These are phyloP conservation scores for Gonium pectorale DNA, from an alignment of 139 green algal genomes.

Conservation along the genomic window DNA sequence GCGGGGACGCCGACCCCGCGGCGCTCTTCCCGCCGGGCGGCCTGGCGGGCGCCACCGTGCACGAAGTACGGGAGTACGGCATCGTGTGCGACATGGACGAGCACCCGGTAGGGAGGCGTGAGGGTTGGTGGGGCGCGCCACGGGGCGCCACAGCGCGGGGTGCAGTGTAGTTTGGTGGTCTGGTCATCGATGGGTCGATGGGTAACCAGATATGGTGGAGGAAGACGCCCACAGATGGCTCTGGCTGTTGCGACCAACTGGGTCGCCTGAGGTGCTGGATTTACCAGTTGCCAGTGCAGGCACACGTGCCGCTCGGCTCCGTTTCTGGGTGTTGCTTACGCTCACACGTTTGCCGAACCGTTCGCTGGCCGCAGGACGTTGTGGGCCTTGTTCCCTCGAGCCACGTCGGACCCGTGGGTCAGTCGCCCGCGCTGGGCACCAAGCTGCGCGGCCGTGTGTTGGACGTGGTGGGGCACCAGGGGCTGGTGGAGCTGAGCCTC, in stretches of 20 bases:
- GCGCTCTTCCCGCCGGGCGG: slow-evolving; percentile 18
- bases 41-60: slow-evolving; percentile 31
- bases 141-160: background rate
- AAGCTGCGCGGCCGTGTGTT: slow-evolving; percentile 64
- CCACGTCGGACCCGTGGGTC: background rate
- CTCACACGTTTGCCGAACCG: too few relatives aligned
- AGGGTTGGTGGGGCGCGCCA: background rate
- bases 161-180: slow-evolving; percentile 33
- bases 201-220: too few relatives aligned
- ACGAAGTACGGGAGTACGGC: slow-evolving; percentile 81
- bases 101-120: slow-evolving; percentile 61
- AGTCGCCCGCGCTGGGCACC: slow-evolving; percentile 17
- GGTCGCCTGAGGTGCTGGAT: too few relatives aligned
- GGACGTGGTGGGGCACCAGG: slow-evolving; percentile 66
- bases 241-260: too few relatives aligned
- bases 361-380: slow-evolving; percentile 49
- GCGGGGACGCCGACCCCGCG: slow-evolving; percentile 38
- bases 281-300: too few relatives aligned
- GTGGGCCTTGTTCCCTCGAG: slow-evolving; percentile 29
- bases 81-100: slow-evolving; percentile 78
- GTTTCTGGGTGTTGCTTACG: too few relatives aligned
- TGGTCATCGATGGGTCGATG: too few relatives aligned
- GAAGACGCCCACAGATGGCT: too few relatives aligned
- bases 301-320: too few relatives aligned
- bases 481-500: slow-evolving; percentile 35